phyloP scores from a whole-genome alignment of 2,329 filamentous ascomycete genomes.

The Aspergillus transmontanensis region DNA sequence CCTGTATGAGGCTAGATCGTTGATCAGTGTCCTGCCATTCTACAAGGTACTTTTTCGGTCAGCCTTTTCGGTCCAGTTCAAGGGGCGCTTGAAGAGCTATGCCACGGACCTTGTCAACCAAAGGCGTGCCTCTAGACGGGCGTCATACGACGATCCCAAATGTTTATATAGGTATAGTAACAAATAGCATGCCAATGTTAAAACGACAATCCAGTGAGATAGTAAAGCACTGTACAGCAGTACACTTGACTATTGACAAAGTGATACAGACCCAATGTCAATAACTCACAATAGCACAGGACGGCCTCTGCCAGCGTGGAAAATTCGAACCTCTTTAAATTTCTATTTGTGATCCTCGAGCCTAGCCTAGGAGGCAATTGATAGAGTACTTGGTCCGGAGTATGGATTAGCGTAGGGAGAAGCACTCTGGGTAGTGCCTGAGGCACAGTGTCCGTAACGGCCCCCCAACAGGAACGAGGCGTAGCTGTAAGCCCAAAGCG shows the following conservation, averaged over 20 bases:
- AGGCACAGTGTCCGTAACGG: not conserved
- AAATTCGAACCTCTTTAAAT: not conserved
- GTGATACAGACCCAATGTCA: not conserved
- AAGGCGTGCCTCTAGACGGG: not conserved
- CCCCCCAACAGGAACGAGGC: not conserved
- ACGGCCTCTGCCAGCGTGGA: not conserved
- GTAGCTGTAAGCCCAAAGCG: not conserved
- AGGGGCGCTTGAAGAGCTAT: not conserved
- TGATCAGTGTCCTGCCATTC: not conserved
- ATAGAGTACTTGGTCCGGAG: not conserved
- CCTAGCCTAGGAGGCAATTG: not conserved
- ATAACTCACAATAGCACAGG: not conserved
- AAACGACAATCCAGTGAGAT: not conserved
- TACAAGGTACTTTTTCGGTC: not conserved
- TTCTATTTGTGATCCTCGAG: not conserved
- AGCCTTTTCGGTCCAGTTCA: not conserved
- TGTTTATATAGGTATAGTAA: not conserved
- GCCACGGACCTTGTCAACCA: not conserved
- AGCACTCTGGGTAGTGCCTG: not conserved
- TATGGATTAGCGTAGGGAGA: not conserved
- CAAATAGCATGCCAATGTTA: not conserved
- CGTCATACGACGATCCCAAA: not conserved
- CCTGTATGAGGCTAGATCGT: not conserved
- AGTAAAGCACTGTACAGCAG: not conserved
- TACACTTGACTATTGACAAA: too few species aligned